A percentile compares a stretch with the other conserved stretches of the same genome.
Conservation (phyloP, 1,139 yeast genomes). For the Pichia sp. region DNA sequence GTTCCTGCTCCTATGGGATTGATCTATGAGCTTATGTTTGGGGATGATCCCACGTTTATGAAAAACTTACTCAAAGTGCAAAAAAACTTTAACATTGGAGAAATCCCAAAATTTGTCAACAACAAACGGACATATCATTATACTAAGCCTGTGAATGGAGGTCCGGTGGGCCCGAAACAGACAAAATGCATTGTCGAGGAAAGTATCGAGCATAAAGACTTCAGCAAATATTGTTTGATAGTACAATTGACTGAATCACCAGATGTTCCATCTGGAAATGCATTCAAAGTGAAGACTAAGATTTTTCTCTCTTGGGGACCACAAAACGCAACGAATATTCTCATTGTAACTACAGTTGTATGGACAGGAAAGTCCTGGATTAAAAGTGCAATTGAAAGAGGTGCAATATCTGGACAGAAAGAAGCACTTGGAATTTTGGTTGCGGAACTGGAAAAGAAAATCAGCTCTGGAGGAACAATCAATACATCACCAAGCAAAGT, state of each 20-base stretch:
- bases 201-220: constrained; percentile 57
- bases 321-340: constrained; percentile 59
- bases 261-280: constrained; percentile 90
- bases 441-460: constrained; percentile 50
- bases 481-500: constrained; percentile 7
- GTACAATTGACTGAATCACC: constrained; percentile 76
- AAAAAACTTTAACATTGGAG: constrained; percentile 65
- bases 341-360: constrained; percentile 62
- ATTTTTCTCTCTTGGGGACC: constrained; percentile 72
- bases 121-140: constrained; percentile 61
- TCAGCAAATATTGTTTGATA: constrained; percentile 53
- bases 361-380: constrained; percentile 97
- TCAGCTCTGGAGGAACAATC: constrained; percentile 28
- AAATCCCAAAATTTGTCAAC: constrained; percentile 46
- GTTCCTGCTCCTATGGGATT: constrained; percentile 80
- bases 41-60: constrained; percentile 60
- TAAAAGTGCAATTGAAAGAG: constrained; percentile 87
- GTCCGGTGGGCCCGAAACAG: constrained; percentile 91
- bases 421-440: constrained; percentile 58
- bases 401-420: constrained; percentile 86
- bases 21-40: constrained; percentile 65
- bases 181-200: constrained; percentile 81
- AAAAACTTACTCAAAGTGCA: constrained; percentile 57
- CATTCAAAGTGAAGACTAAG: constrained; percentile 71
- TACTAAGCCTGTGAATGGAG: constrained; percentile 74